These are phyloP conservation scores for Fragilariopsis cylindrus DNA, from an alignment of 108 stramenopile genomes.

Conservation along the genomic window DNA sequence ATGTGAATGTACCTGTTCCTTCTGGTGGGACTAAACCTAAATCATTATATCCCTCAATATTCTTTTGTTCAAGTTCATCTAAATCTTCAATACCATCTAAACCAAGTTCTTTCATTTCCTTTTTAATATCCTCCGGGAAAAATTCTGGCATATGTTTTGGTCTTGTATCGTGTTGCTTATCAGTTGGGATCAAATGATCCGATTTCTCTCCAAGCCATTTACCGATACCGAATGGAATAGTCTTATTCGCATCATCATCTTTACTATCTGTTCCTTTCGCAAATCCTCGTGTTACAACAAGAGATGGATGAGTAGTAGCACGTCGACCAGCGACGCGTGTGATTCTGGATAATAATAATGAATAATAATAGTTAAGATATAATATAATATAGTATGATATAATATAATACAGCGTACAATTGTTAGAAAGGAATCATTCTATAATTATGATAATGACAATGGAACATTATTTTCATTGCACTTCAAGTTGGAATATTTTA, in stretches of 20 bases:
- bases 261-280: constrained; percentile 22
- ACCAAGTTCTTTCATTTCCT: constrained; percentile 88
- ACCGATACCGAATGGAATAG: constrained; percentile 80
- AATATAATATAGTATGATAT: no score
- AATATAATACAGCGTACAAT: not conserved
- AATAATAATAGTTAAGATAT: not conserved
- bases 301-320: constrained; percentile 14
- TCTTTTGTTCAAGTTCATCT: constrained; percentile 84
- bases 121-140: constrained; percentile 62
- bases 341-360: constrained; percentile 17
- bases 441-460: not conserved
- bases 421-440: constrained; percentile 1
- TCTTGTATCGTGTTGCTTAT: constrained; percentile 65
- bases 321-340: constrained; percentile 37
- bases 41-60: constrained; percentile 87
- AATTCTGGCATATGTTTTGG: constrained; percentile 73
- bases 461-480: no score
- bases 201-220: constrained; percentile 83
- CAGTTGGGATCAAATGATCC: constrained; percentile 84
- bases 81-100: constrained; percentile 82
- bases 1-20: constrained; percentile 78
- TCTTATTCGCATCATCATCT: constrained; percentile 14
- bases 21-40: constrained; percentile 87
- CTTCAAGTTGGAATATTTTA: no score
- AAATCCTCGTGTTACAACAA: constrained; percentile 26